A percentile compares a stretch with the other conserved stretches of the same genome.
Conservation (phyloP, 768 basidiomycete species). For the Krasilnikovozyma curviuscula region DNA sequence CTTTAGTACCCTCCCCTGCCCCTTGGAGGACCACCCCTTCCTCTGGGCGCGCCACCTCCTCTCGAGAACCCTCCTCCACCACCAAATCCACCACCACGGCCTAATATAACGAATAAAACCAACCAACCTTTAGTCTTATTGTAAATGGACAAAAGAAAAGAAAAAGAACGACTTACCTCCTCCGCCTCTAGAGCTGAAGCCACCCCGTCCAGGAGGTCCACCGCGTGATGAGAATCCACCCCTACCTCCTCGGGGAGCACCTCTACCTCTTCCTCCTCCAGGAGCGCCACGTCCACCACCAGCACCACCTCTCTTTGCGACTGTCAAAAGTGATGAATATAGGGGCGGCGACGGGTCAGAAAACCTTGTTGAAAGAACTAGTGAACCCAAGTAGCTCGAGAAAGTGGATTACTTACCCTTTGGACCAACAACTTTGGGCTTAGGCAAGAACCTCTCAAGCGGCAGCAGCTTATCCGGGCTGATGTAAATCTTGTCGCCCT, state of each 20-base stretch:
- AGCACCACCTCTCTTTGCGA: conserved; percentile 17
- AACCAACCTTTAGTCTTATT: no score
- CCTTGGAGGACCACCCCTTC: no score
- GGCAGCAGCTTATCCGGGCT: conserved; percentile 92
- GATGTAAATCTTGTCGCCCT: conserved; percentile 95
- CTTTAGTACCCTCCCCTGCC: no score
- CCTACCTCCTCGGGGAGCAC: conserved; percentile 19
- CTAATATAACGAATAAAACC: no score
- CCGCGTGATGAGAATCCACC: conserved; percentile 14
- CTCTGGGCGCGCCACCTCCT: no score
- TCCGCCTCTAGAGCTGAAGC: no score
- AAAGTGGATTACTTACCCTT: conserved; percentile 13
- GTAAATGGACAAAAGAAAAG: not conserved
- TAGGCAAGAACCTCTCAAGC: conserved; percentile 88
- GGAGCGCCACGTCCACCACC: conserved; percentile 24
- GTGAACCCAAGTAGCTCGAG: conserved; percentile 8
- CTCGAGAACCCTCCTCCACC: no score
- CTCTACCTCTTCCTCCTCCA: conserved; percentile 13
- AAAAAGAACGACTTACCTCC: not conserved
- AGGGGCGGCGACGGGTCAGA: conserved; percentile 5
- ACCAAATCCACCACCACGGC: no score
- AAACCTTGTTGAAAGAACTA: conserved; percentile 22
- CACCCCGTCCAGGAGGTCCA: not conserved
- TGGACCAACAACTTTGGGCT: conserved; percentile 67
- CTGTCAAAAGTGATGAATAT: not conserved